phyloP scores from a whole-genome alignment of 148 eudicot species.

The Cornus florida region DNA sequence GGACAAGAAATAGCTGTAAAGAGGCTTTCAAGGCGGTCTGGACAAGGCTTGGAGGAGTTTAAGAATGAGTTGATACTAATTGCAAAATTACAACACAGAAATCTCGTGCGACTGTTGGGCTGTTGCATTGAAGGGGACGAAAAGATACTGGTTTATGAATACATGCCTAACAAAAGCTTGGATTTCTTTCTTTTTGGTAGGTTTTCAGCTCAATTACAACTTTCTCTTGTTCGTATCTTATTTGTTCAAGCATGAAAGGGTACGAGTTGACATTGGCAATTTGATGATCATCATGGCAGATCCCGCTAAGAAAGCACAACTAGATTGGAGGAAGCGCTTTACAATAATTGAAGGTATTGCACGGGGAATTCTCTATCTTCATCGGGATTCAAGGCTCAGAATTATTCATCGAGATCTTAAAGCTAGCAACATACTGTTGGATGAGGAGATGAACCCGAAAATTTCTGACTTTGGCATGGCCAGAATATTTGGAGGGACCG shows the following conservation, averaged over 20 bases:
- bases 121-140: conserved; percentile 25
- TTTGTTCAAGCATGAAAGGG: not conserved
- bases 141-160: conserved; percentile 20
- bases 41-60: conserved; percentile 23
- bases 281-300: not conserved
- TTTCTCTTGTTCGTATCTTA: not conserved
- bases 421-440: not conserved
- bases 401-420: not conserved
- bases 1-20: conserved; percentile 24
- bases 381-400: conserved; percentile 4
- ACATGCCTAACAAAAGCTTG: conserved; percentile 28
- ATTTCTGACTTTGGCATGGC: not conserved
- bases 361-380: not conserved
- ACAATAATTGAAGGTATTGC: not conserved
- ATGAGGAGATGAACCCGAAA: not conserved
- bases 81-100: conserved; percentile 20
- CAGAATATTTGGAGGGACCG: not conserved
- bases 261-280: not conserved
- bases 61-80: conserved; percentile 18
- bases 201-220: not conserved
- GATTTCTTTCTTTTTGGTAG: conserved; percentile 20
- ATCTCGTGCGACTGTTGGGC: conserved; percentile 21
- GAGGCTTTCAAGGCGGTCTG: conserved; percentile 18
- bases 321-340: not conserved
- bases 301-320: not conserved